These are phyloP conservation scores for Xeromyces bisporus DNA, from an alignment of 495 filamentous ascomycete species.

Conservation along the genomic window DNA sequence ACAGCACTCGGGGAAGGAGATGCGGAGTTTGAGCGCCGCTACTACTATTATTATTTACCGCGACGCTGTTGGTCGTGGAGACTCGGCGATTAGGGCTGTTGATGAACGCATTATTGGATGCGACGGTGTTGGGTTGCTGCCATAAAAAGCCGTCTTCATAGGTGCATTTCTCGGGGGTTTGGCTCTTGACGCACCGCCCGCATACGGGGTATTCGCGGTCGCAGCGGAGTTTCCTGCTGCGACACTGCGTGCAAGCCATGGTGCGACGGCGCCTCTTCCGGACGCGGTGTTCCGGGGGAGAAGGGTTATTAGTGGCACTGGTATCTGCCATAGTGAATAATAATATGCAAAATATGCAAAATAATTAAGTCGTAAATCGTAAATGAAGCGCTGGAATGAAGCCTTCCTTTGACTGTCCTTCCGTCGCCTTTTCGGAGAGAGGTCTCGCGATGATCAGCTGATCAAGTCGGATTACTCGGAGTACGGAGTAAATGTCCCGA, in stretches of 20 bases:
- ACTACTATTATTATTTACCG: not conserved
- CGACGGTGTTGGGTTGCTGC: constrained; percentile 27
- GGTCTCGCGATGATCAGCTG: too few relatives aligned
- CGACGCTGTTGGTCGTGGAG: not conserved
- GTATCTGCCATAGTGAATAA: not conserved
- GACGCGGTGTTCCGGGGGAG: constrained; percentile 12
- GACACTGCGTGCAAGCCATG: constrained; percentile 35
- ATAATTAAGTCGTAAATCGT: too few relatives aligned
- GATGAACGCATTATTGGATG: constrained; percentile 13
- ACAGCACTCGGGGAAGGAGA: constrained; percentile 4
- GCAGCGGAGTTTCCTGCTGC: constrained; percentile 53
- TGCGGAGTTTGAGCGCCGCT: not conserved
- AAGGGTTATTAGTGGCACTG: not conserved
- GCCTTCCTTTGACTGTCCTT: too few relatives aligned
- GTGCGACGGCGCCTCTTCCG: constrained; percentile 27
- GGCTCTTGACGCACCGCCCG: constrained; percentile 42
- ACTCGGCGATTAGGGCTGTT: constrained; percentile 1
- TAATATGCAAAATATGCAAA: too few relatives aligned
- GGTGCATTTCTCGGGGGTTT: constrained; percentile 22
- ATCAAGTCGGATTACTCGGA: too few relatives aligned
- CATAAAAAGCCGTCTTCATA: constrained; percentile 33
- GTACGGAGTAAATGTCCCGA: too few relatives aligned
- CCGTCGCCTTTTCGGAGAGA: too few relatives aligned
- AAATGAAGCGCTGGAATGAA: too few relatives aligned
- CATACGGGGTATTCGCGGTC: constrained; percentile 48